These are phyloP conservation scores for Tetrahymena borealis DNA, from an alignment of 73 alveolate genomes.

Conservation along the genomic window DNA sequence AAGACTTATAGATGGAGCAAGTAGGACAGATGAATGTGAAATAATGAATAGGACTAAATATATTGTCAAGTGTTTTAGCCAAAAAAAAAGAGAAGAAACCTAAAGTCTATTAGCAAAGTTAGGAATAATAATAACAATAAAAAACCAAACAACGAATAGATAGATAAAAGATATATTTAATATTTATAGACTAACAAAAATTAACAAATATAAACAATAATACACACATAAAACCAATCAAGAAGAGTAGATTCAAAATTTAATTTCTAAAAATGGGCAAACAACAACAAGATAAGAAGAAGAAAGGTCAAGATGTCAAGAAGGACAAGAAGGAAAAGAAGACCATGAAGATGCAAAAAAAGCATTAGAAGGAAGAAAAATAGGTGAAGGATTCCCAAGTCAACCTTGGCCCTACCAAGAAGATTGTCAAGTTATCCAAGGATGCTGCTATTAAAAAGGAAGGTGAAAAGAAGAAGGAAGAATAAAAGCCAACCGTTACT, in stretches of 20 bases:
- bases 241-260: neutral
- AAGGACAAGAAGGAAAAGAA: neutral
- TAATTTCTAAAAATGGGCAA: neutral
- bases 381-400: neutral
- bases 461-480: neutral
- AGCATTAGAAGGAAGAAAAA: neutral
- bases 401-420: neutral
- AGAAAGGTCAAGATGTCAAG: neutral
- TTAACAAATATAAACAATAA: neutral
- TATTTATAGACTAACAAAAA: neutral
- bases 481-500: neutral
- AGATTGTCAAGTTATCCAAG: neutral
- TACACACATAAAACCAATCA: neutral
- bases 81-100: neutral
- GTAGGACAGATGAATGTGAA: neutral
- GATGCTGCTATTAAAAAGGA: neutral
- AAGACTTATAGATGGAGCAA: neutral
- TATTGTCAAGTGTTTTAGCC: neutral
- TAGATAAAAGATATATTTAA: neutral
- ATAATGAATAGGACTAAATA: neutral
- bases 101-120: neutral
- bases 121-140: neutral
- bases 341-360: neutral
- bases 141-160: neutral
- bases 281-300: neutral